Base-by-base conservation (phyloP, 805 yeast species). In the Zygoascus bituminiphila region DNA sequence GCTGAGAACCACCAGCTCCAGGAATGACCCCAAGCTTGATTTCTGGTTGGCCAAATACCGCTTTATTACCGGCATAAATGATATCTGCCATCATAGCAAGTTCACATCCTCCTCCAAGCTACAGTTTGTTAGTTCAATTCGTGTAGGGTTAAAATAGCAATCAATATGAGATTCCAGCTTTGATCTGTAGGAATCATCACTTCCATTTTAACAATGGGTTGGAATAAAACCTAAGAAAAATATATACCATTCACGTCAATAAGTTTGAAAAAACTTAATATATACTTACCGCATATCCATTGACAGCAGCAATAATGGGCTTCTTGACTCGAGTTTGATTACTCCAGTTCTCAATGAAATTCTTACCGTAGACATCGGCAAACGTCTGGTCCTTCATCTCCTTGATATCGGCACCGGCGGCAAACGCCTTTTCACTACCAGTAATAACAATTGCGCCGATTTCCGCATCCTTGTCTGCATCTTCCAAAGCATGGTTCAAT, bases 351-450 rank as follows among this genome's bases (percentile, higher is more conserved):
- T 63, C 67, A 40, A 73, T 62, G 56, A 67, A 70, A 52, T 67
- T 62, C 33, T 52, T 51, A 43, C 62, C 62, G 23, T 61, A 59
- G 10, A 68, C 71, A 19, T 65, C 65, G 25, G 70, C 67, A 31
- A 67, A 62, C 1, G 67, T 59, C 54, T 63, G 57, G 54, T 60
- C 59, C 53, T 65, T 60, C 77, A 75, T 73, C 58, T 74, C 76
- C 59, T 73, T 73, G 62, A 75, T 76, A 54, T 75, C 79, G 10
- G 79, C 79, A 15, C 79, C 79, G 7, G 79, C 78, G 33, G 79
- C 79, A 54, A 75, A 75, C 2, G 77, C 78, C 50, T 58, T 62
- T 48, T 67, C 67, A 37, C 60, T 59, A 1, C 79, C 79, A 10
- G 78, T 73, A 29, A 75, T 48, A 12, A 75, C 75, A 37, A 72